Base-by-base conservation (phyloP, 2,329 filamentous ascomycete genomes). In the Hypomyces rosellus region DNA sequence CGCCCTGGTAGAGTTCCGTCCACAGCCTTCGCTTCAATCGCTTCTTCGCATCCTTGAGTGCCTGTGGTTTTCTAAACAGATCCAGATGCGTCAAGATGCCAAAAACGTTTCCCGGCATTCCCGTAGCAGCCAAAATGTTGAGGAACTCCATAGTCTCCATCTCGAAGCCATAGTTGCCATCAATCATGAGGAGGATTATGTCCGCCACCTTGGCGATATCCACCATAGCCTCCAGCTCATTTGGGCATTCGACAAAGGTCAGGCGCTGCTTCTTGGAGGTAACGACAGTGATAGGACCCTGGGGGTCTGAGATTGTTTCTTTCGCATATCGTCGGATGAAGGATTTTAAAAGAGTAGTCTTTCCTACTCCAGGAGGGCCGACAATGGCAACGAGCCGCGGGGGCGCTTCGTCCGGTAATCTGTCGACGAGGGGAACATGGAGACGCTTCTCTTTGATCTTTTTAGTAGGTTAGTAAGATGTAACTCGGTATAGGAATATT, bases 131-230 rank as follows among this genome's bases (percentile, higher is more conserved):
- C 46, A 99, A 75, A 15, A 96, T 85, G 61, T 96, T 97, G 63
- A 99, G 74, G 55, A 99, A 99, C 70, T 99, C 93, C 93, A 99
- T 99, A 0, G 93, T 99, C 77, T 99, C 93, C 93, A 99, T 99
- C 72, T 99, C 93, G 65, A 99, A 99, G 13, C 93, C 95, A 63
- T 88, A 99, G 71, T 97, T 97, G 50, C 93, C 95, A 65, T 99
- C 93, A 60, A 99, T 99, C 88, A 99, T 93, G 50, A 99, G 79
- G 45, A 99, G 77, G 5, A 97, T 89, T 61, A 99, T 96, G 67
- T 99, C 93, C 15, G 95, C 93, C 40, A 99, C 88, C 71, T 99
- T 99, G 53, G 93, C 89, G 50, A 96, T 80, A 69, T 99, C 93
- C 57, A 99, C 91, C 89, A 97, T 96, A 58, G 88, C 87, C 55